Evolutionary conservation across 108 stramenopile species (phyloP).

Genomic region (Aurantiochytrium sp.): DNA sequence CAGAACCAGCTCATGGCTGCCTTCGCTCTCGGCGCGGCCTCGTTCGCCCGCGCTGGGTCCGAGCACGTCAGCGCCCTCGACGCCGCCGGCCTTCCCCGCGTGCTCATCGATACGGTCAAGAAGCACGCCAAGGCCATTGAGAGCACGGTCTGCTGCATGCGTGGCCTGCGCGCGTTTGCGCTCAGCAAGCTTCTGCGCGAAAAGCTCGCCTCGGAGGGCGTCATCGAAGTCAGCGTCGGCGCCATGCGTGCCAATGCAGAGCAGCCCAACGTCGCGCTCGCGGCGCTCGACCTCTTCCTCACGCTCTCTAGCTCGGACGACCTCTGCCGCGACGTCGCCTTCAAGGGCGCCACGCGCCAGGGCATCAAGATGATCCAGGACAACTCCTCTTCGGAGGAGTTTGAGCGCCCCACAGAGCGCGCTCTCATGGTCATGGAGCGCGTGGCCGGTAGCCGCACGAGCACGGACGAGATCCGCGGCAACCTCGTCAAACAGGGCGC

Average conservation of each 20-base stretch:
- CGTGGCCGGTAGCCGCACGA: background rate
- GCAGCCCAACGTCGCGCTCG: background rate
- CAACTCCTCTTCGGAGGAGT: slow-evolving; percentile 14
- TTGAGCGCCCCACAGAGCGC: background rate
- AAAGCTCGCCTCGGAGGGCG: background rate
- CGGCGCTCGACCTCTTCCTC: slow-evolving; percentile 28
- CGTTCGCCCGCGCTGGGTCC: background rate
- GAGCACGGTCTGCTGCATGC: slow-evolving; percentile 22
- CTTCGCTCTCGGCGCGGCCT: background rate
- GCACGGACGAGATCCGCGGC: background rate
- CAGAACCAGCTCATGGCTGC: background rate
- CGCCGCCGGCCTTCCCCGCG: background rate
- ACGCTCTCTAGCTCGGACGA: slow-evolving; percentile 26
- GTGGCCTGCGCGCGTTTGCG: background rate
- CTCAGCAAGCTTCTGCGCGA: background rate
- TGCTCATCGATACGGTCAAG: background rate
- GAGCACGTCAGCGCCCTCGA: background rate
- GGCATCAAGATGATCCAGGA: background rate
- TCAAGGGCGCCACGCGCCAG: slow-evolving; percentile 35
- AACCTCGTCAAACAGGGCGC: slow-evolving; percentile 23
- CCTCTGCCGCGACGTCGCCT: slow-evolving; percentile 30
- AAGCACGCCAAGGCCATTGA: slow-evolving; percentile 17
- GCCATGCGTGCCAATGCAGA: slow-evolving; percentile 33
- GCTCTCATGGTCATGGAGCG: background rate
- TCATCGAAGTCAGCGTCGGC: background rate